Conservation (phyloP, 345 rosid species). For the Lepidium didymum region DNA sequence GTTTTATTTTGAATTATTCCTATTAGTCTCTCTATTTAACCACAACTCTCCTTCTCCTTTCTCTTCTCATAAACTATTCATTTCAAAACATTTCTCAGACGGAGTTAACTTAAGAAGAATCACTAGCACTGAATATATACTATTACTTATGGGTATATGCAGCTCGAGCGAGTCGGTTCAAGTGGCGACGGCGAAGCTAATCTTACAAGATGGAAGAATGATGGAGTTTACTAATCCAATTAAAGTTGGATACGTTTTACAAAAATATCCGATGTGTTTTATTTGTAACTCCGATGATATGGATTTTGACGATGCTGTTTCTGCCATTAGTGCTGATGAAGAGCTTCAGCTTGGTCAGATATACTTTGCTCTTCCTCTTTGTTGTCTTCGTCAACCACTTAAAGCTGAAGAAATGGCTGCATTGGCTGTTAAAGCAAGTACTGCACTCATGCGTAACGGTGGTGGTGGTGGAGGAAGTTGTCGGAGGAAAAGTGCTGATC, state of each 20-base stretch:
- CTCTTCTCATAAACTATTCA: not conserved
- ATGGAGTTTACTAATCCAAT: slow-evolving; percentile 75
- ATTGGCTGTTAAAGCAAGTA: slow-evolving; percentile 93
- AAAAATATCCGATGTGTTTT: slow-evolving; percentile 48
- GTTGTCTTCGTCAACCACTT: slow-evolving; percentile 51
- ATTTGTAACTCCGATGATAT: slow-evolving; percentile 93
- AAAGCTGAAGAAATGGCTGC: slow-evolving; percentile 93
- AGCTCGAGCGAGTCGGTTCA: slow-evolving; percentile 64
- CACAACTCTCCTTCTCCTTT: slow-evolving; percentile 2
- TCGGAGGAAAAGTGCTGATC: slow-evolving; percentile 23
- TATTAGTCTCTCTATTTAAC: not conserved
- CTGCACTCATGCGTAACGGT: slow-evolving; percentile 46
- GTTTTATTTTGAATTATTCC: not conserved
- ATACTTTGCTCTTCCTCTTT: slow-evolving; percentile 76
- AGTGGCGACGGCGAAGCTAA: slow-evolving; percentile 72
- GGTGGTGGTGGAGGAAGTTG: slow-evolving; percentile 7
- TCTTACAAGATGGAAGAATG: slow-evolving; percentile 68
- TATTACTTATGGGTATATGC: slow-evolving; percentile 68
- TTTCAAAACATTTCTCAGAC: not conserved
- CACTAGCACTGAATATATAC: not conserved
- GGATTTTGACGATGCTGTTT: slow-evolving; percentile 78
- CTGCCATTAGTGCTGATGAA: slow-evolving; percentile 58
- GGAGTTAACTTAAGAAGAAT: not conserved
- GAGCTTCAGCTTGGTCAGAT: slow-evolving; percentile 82
- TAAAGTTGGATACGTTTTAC: slow-evolving; percentile 64